Percentiles rank a stretch among this genome's conserved stretches.
These are phyloP conservation scores for Chytridiales sp. DNA, from an alignment of 371 early-diverging fungal genomes.

Conservation along the genomic window DNA sequence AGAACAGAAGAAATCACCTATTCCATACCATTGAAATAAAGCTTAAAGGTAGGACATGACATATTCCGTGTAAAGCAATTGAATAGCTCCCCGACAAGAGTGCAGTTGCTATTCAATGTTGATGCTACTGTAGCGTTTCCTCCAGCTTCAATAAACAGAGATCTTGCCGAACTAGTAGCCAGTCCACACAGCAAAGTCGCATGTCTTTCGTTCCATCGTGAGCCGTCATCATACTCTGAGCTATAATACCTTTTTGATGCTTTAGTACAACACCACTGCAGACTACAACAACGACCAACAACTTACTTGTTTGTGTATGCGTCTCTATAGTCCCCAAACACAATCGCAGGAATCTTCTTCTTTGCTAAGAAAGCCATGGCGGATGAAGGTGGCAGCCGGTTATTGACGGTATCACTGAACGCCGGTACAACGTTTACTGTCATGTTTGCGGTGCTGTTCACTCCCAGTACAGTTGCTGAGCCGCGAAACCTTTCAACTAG, in stretches of 20 bases:
- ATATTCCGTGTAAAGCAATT: slow-evolving; percentile 67
- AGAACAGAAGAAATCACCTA: not conserved
- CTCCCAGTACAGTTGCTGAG: not conserved
- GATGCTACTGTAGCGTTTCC: slow-evolving; percentile 52
- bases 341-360: slow-evolving; percentile 62
- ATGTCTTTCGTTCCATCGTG: slow-evolving; percentile 36
- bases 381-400: slow-evolving; percentile 72
- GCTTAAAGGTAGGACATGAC: slow-evolving; percentile 61
- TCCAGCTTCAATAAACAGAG: slow-evolving; percentile 32
- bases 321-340: slow-evolving; percentile 62
- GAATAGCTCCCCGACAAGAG: slow-evolving; percentile 55
- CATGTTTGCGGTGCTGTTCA: slow-evolving; percentile 4
- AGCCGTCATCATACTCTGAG: slow-evolving; percentile 63
- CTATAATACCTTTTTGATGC: slow-evolving; percentile 58
- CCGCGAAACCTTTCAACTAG: slow-evolving; percentile 21
- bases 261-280: not conserved
- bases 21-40: slow-evolving; percentile 60
- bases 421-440: slow-evolving; percentile 13
- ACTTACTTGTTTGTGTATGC: slow-evolving; percentile 51
- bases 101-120: slow-evolving; percentile 44
- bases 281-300: not conserved
- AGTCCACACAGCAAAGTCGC: slow-evolving; percentile 59
- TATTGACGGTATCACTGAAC: slow-evolving; percentile 37
- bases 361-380: slow-evolving; percentile 70
- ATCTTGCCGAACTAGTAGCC: slow-evolving; percentile 42